Base-by-base conservation (phyloP, 352 stramenopile genomes). In the Phytophthora foliorum region DNA sequence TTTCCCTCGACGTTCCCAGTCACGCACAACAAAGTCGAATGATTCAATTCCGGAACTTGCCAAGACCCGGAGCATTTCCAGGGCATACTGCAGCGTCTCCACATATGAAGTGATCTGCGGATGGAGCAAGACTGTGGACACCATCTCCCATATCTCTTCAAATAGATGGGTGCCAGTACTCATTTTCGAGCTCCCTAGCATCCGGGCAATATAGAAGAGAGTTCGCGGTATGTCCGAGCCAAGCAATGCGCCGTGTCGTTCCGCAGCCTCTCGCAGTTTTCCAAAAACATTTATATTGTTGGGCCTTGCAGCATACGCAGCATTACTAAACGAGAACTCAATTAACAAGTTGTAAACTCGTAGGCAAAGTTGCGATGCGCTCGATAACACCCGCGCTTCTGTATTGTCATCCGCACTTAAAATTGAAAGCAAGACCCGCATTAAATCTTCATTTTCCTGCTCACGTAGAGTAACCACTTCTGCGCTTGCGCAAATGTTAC, bases 291-390 rank as follows among this genome's bases (percentile, higher is more conserved):
- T 10, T 2, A 63, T 22, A 21, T 56, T 27, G 0, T n/a, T 29
- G 21, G 50, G 49, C 13, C 17, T 14, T 11, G 36, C 52, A 49
- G 51, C 51, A 31, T 69, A 64, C 14, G 13, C 44, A 3, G 58
- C 58, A 31, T 69, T 73, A 8, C 14, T 17, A n/a, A 59, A 31
- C 3, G 65, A 69, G 39, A 56, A 73, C 29, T 69, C 65, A 27
- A 73, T 69, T 31, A 55, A 39, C 29, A 36, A 44, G 27, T 56
- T 69, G 17, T 46, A 73, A 22, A 69, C 21, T 32, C 21, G 42
- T 17, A 73, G 39, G 21, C 32, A 61, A 21, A 54, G 24, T 16
- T 19, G 22, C 19, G n/a, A 32, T 32, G 19, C 3, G 6, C 11
- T n/a, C 32, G 29, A 58, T 24, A 36, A 16, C 17, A 11, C 19